Percentiles rank a stretch among this genome's conserved stretches.
Evolutionary conservation across 2,329 filamentous ascomycete species (phyloP).

Genomic region (Hypomyces perniciosus): DNA sequence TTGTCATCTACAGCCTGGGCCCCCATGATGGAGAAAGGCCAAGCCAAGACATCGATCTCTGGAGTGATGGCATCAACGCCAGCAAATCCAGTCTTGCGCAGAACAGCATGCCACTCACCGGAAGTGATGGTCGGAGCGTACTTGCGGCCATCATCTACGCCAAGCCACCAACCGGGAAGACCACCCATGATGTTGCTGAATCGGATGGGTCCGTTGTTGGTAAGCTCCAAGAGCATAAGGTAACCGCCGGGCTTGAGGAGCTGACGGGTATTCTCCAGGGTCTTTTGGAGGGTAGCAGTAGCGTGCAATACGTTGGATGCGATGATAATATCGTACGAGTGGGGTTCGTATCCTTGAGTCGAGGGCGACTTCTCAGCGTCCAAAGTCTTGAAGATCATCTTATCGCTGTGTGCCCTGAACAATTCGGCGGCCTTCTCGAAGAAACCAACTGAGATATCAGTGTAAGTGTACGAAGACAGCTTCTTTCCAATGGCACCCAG

Average conservation of each 20-base stretch:
- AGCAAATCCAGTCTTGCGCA: conserved; percentile 8
- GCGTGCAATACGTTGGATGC: too few relatives aligned
- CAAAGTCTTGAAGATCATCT: conserved; percentile 15
- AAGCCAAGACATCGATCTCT: not conserved
- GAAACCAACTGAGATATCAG: conserved; percentile 35
- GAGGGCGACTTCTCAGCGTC: conserved; percentile 18
- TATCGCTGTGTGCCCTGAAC: conserved; percentile 19
- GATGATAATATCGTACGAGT: too few relatives aligned
- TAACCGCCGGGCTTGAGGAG: too few relatives aligned
- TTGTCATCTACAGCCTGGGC: conserved; percentile 9
- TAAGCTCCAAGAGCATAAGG: too few relatives aligned
- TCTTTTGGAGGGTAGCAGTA: too few relatives aligned
- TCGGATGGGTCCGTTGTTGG: too few relatives aligned
- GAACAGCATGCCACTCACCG: conserved; percentile 1
- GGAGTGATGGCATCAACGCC: conserved; percentile 9
- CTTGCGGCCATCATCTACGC: too few relatives aligned
- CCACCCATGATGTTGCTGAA: too few relatives aligned
- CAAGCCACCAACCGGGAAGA: too few relatives aligned
- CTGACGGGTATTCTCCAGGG: too few relatives aligned
- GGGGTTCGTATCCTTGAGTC: conserved; percentile 24
- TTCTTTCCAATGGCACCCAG: conserved; percentile 23
- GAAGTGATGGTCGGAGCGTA: too few relatives aligned
- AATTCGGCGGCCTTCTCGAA: conserved; percentile 29
- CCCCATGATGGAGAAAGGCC: conserved; percentile 1
- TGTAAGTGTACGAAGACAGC: conserved; percentile 36